A percentile compares a stretch with the other conserved stretches of the same genome.
Evolutionary conservation across 2,329 filamentous ascomycete genomes (phyloP).

Genomic region (Trichophyton simii): DNA sequence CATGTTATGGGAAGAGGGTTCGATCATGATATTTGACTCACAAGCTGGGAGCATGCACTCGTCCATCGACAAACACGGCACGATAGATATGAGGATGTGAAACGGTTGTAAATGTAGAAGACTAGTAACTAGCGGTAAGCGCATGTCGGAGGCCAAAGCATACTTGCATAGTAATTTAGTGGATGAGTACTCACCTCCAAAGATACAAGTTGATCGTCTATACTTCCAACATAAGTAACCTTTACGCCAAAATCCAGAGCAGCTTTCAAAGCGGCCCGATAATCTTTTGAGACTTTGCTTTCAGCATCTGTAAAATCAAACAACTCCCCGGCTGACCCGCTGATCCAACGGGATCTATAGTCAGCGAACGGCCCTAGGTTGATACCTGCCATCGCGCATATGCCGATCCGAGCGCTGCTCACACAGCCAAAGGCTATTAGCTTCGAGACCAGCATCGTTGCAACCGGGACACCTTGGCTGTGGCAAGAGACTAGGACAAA

Average conservation of each 20-base stretch:
- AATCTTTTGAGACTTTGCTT: slow-evolving; percentile 70
- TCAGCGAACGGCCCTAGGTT: slow-evolving; percentile 87
- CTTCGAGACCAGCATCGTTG: slow-evolving; percentile 83
- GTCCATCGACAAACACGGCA: slow-evolving; percentile 89
- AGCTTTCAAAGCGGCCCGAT: slow-evolving; percentile 60
- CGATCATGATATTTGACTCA: slow-evolving; percentile 23
- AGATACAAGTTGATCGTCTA: slow-evolving; percentile 92
- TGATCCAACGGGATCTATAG: slow-evolving; percentile 79
- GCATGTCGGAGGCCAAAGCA: background rate
- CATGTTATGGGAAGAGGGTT: background rate
- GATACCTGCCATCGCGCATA: slow-evolving; percentile 84
- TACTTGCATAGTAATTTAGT: background rate
- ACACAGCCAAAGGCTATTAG: slow-evolving; percentile 83
- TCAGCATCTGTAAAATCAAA: slow-evolving; percentile 83
- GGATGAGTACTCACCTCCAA: slow-evolving; percentile 51
- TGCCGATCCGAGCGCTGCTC: slow-evolving; percentile 60
- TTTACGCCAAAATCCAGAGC: slow-evolving; percentile 68
- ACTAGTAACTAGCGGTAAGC: slow-evolving; percentile 32
- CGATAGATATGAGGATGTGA: slow-evolving; percentile 88
- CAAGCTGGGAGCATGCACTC: slow-evolving; percentile 87
- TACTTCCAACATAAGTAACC: slow-evolving; percentile 81
- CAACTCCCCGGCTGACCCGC: slow-evolving; percentile 80
- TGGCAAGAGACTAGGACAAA: slow-evolving; percentile 88
- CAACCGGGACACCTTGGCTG: slow-evolving; percentile 88
- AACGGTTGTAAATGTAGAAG: slow-evolving; percentile 72